A percentile compares a stretch with the other conserved stretches of the same genome.
Conservation (phyloP, 2,329 filamentous ascomycete species). For the Colletotrichum sojae region DNA sequence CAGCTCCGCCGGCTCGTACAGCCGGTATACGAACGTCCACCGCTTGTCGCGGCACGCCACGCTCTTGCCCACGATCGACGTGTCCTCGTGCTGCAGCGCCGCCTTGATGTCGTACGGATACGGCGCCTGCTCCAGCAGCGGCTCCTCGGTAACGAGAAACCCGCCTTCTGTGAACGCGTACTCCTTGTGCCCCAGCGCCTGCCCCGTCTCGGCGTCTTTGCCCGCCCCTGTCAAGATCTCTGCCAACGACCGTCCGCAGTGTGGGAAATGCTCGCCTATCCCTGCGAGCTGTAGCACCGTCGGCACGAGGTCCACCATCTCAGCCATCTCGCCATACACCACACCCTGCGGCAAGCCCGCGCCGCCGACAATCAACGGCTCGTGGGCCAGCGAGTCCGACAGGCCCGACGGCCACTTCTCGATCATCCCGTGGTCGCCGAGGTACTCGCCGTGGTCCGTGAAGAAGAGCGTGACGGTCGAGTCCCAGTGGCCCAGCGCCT, state of each 20-base stretch:
- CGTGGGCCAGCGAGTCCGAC: slow-evolving; percentile 57
- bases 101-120: slow-evolving; percentile 64
- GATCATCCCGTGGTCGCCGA: slow-evolving; percentile 62
- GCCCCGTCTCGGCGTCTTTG: neutral
- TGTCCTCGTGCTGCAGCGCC: slow-evolving; percentile 60
- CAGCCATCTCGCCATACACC: slow-evolving; percentile 52
- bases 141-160: slow-evolving; percentile 60
- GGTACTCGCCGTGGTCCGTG: slow-evolving; percentile 62
- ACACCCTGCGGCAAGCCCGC: slow-evolving; percentile 54
- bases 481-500: slow-evolving; percentile 53
- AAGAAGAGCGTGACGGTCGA: slow-evolving; percentile 60
- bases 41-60: slow-evolving; percentile 53
- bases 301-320: slow-evolving; percentile 63
- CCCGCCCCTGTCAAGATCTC: slow-evolving; percentile 19
- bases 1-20: slow-evolving; percentile 61
- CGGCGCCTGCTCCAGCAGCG: slow-evolving; percentile 57
- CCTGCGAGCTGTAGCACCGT: slow-evolving; percentile 57
- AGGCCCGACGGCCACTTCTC: slow-evolving; percentile 64
- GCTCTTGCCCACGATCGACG: slow-evolving; percentile 58
- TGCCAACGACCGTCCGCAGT: slow-evolving; percentile 44
- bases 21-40: slow-evolving; percentile 60
- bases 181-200: slow-evolving; percentile 50
- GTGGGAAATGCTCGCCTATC: slow-evolving; percentile 55
- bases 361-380: slow-evolving; percentile 60
- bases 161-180: slow-evolving; percentile 61